Conservation (phyloP, 768 basidiomycete genomes). For the Daedalea quercina region DNA sequence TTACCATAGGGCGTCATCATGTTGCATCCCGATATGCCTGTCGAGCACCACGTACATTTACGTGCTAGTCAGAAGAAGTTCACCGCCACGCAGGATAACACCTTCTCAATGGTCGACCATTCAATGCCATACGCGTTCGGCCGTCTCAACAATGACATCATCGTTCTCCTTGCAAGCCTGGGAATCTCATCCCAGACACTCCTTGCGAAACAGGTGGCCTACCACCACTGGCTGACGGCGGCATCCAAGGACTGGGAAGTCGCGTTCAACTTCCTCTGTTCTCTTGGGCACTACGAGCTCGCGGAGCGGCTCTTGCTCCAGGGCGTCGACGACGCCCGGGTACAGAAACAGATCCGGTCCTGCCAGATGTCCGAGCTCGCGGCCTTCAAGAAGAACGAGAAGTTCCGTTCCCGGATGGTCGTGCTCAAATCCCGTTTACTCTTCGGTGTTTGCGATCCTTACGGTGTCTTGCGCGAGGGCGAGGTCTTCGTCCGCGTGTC, state of each 20-base stretch:
- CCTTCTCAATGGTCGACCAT: constrained; percentile 61
- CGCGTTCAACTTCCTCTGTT: constrained; percentile 53
- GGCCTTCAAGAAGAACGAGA: constrained; percentile 44
- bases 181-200: constrained; percentile 51
- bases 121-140: constrained; percentile 61
- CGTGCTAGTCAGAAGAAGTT: constrained; percentile 71
- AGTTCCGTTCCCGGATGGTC: constrained; percentile 50
- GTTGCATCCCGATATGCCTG: constrained; percentile 55
- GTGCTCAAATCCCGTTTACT: constrained; percentile 55
- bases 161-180: constrained; percentile 57
- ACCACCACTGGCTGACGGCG: constrained; percentile 50
- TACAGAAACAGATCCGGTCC: constrained; percentile 35
- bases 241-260: constrained; percentile 40
- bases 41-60: constrained; percentile 45
- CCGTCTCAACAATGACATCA: constrained; percentile 64
- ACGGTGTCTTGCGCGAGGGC: constrained; percentile 53
- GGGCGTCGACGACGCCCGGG: constrained; percentile 39
- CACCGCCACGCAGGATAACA: constrained; percentile 43
- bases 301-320: constrained; percentile 50
- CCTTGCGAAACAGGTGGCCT: constrained; percentile 47
- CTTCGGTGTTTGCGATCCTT: constrained; percentile 66
- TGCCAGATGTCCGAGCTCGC: constrained; percentile 45
- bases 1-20: constrained; percentile 47
- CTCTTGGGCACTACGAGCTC: constrained; percentile 37
- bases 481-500: constrained; percentile 59